These are phyloP conservation scores for Sarocladium brachiariae DNA, from an alignment of 2,329 filamentous ascomycete species.

Conservation along the genomic window DNA sequence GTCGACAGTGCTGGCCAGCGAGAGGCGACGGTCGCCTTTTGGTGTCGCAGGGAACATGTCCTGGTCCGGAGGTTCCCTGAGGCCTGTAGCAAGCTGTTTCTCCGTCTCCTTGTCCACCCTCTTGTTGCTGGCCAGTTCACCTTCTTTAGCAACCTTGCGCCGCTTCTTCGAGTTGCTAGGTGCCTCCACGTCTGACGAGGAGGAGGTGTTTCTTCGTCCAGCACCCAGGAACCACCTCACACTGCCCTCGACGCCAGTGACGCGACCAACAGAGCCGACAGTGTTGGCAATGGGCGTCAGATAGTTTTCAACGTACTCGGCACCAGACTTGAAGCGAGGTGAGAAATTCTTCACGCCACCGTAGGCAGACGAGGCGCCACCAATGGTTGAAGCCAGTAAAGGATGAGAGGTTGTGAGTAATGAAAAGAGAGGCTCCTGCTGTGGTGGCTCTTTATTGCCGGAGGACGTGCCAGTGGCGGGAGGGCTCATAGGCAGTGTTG, in stretches of 20 bases:
- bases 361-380: conserved; percentile 78
- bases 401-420: conserved; percentile 86
- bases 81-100: conserved; percentile 18
- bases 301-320: conserved; percentile 84
- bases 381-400: conserved; percentile 76
- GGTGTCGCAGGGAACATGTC: conserved; percentile 23
- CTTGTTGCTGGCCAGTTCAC: conserved; percentile 23
- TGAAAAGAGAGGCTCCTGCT: conserved; percentile 74
- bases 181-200: conserved; percentile 39
- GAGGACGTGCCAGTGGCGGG: conserved; percentile 14
- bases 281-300: conserved; percentile 82
- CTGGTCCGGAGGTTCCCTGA: conserved; percentile 10
- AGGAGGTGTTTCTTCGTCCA: conserved; percentile 43
- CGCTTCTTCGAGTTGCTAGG: conserved; percentile 48
- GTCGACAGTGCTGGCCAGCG: conserved; percentile 62
- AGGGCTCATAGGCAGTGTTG: conserved; percentile 32
- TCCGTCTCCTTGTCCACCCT: conserved; percentile 21
- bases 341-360: conserved; percentile 85
- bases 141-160: conserved; percentile 45
- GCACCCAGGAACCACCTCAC: conserved; percentile 75
- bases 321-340: conserved; percentile 79
- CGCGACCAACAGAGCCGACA: conserved; percentile 73
- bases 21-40: conserved; percentile 42
- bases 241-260: conserved; percentile 81
- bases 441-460: conserved; percentile 32